These are phyloP conservation scores for Cucurbita maxima DNA, from an alignment of 306 rosid species.

Conservation along the genomic window DNA sequence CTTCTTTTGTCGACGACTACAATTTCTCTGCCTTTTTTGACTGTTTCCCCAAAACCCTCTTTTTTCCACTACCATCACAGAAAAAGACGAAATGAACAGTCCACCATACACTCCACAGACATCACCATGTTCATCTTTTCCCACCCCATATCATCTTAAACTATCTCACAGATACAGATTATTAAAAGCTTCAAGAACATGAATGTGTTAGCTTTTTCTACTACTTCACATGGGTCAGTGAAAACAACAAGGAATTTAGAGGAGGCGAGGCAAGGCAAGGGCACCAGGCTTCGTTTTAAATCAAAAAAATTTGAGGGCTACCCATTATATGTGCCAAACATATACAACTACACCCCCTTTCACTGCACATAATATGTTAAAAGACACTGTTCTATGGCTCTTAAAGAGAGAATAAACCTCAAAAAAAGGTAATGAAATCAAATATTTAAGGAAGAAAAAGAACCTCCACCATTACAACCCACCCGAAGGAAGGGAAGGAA, in stretches of 20 bases:
- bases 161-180: too few relatives aligned
- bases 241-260: background rate
- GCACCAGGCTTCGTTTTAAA: background rate
- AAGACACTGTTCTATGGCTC: slow-evolving; percentile 27
- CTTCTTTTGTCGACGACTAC: background rate
- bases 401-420: slow-evolving; percentile 14
- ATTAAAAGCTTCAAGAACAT: too few relatives aligned
- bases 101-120: too few relatives aligned
- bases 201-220: too few relatives aligned
- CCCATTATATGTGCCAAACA: slow-evolving; percentile 26
- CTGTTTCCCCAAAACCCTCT: background rate
- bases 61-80: background rate
- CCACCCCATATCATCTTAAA: background rate
- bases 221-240: background rate
- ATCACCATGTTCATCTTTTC: too few relatives aligned
- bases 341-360: slow-evolving; percentile 29
- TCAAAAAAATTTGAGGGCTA: slow-evolving; percentile 13
- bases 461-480: slow-evolving; percentile 27
- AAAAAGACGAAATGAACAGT: too few relatives aligned
- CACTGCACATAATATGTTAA: slow-evolving; percentile 25
- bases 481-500: slow-evolving; percentile 9
- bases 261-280: background rate
- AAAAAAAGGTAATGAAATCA: background rate
- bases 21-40: background rate
- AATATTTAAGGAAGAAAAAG: slow-evolving; percentile 4